Evolutionary conservation across 2,329 filamentous ascomycete species (phyloP).

Genomic region (Diaporthe humulicola): DNA sequence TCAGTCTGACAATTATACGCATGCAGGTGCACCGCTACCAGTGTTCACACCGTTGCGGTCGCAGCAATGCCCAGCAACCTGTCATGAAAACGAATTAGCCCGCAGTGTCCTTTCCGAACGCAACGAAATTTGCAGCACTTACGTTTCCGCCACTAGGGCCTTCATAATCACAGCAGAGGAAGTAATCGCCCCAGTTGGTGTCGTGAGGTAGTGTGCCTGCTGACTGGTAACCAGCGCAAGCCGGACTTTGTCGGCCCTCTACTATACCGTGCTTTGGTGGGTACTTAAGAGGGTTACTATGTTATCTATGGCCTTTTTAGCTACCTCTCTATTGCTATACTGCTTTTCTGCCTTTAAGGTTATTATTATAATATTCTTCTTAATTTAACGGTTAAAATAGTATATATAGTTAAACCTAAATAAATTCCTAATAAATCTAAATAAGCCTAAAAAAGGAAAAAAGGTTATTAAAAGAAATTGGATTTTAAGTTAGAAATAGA

Average conservation of each 20-base stretch:
- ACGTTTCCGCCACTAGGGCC: background rate
- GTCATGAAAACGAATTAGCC: background rate
- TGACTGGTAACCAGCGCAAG: background rate
- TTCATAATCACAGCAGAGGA: background rate
- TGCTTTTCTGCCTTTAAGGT: too few species aligned
- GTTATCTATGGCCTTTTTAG: too few species aligned
- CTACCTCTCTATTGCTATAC: too few species aligned
- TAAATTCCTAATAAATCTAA: too few species aligned
- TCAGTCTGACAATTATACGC: background rate
- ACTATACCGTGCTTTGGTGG: too few species aligned
- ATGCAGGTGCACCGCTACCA: constrained; percentile 1
- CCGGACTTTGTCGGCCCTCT: background rate
- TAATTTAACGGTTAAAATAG: too few species aligned
- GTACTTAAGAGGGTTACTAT: too few species aligned
- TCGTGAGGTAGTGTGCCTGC: background rate
- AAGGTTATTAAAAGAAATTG: too few species aligned
- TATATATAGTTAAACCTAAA: too few species aligned
- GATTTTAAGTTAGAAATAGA: too few species aligned
- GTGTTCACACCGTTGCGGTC: constrained; percentile 6
- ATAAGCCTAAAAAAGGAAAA: too few species aligned
- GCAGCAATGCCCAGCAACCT: constrained; percentile 4
- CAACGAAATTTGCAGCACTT: background rate
- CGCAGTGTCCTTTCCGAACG: background rate
- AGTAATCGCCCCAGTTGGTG: background rate
- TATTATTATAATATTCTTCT: too few species aligned